These are phyloP conservation scores for Phaeosphaeria sp. DNA, from an alignment of 2,329 filamentous ascomycete genomes.

Conservation along the genomic window DNA sequence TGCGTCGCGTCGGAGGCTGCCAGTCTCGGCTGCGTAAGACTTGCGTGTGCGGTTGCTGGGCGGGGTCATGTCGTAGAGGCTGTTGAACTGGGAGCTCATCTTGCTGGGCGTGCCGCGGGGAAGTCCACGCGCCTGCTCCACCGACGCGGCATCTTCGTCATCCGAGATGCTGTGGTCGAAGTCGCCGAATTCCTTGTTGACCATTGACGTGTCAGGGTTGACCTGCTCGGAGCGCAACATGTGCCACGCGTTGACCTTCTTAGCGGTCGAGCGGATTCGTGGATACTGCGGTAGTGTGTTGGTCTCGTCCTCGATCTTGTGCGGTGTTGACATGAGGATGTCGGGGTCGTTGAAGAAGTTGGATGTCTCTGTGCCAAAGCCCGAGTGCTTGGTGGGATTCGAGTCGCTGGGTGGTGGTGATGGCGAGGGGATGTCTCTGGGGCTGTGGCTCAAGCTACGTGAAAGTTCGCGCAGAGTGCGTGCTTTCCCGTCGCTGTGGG, in stretches of 20 bases:
- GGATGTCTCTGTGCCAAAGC: constrained; percentile 31
- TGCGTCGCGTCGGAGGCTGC: constrained; percentile 53
- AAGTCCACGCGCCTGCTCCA: constrained; percentile 64
- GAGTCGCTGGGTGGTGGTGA: constrained; percentile 44
- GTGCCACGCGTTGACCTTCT: constrained; percentile 48
- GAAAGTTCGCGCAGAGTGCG: constrained; percentile 48
- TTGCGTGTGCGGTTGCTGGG: constrained; percentile 47
- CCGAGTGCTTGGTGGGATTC: constrained; percentile 43
- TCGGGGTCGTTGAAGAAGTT: constrained; percentile 46
- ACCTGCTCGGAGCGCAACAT: constrained; percentile 42
- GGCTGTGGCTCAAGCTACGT: constrained; percentile 43
- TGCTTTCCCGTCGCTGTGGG: constrained; percentile 45
- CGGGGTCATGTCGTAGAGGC: constrained; percentile 57
- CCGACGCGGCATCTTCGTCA: constrained; percentile 57
- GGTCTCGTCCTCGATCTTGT: constrained; percentile 45
- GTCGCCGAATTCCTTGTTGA: constrained; percentile 49
- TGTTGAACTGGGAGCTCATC: constrained; percentile 60
- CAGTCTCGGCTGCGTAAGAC: constrained; percentile 40
- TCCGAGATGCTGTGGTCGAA: constrained; percentile 50
- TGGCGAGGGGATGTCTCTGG: constrained; percentile 36
- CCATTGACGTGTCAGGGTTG: constrained; percentile 47
- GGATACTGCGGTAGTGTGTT: constrained; percentile 42
- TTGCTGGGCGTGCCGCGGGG: constrained; percentile 49
- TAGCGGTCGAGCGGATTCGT: constrained; percentile 47
- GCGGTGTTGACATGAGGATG: constrained; percentile 48